Evolutionary conservation across 2,329 filamentous ascomycete species (phyloP).

Genomic region (Aschersonia sp.): DNA sequence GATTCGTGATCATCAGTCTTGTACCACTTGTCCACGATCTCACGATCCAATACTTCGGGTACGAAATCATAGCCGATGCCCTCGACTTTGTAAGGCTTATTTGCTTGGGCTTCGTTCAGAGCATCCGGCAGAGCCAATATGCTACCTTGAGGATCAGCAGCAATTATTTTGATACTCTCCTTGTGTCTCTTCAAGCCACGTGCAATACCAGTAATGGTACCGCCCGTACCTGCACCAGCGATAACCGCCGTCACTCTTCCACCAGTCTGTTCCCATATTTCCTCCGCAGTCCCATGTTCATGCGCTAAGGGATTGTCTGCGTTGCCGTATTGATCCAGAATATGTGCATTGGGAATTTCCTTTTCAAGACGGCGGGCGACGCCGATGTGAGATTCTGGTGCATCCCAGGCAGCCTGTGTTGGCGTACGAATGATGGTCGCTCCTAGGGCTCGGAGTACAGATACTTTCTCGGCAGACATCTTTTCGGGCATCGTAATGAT

Average conservation of each 20-base stretch:
- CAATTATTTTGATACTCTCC: slow-evolving; percentile 70
- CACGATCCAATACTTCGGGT: slow-evolving; percentile 76
- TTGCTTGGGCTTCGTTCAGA: slow-evolving; percentile 67
- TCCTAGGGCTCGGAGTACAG: slow-evolving; percentile 81
- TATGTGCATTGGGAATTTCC: slow-evolving; percentile 93
- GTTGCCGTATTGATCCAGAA: slow-evolving; percentile 93
- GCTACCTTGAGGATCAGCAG: slow-evolving; percentile 83
- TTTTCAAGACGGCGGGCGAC: slow-evolving; percentile 82
- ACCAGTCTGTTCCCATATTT: slow-evolving; percentile 84
- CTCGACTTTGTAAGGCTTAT: slow-evolving; percentile 91
- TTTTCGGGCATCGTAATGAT: slow-evolving; percentile 99
- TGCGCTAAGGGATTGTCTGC: slow-evolving; percentile 84
- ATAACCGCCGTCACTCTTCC: slow-evolving; percentile 74
- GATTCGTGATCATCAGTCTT: slow-evolving; percentile 92
- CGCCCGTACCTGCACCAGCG: slow-evolving; percentile 87
- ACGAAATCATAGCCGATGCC: slow-evolving; percentile 98
- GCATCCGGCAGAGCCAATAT: slow-evolving; percentile 70
- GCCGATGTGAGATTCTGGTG: slow-evolving; percentile 91
- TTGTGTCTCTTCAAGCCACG: slow-evolving; percentile 81
- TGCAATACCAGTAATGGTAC: slow-evolving; percentile 84
- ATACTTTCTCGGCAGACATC: slow-evolving; percentile 97
- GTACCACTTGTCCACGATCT: slow-evolving; percentile 84
- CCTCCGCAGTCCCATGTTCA: slow-evolving; percentile 86
- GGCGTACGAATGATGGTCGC: slow-evolving; percentile 97
- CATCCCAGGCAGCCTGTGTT: slow-evolving; percentile 88